These are phyloP conservation scores for Turritis glabra DNA, from an alignment of 345 rosid species.

Conservation along the genomic window DNA sequence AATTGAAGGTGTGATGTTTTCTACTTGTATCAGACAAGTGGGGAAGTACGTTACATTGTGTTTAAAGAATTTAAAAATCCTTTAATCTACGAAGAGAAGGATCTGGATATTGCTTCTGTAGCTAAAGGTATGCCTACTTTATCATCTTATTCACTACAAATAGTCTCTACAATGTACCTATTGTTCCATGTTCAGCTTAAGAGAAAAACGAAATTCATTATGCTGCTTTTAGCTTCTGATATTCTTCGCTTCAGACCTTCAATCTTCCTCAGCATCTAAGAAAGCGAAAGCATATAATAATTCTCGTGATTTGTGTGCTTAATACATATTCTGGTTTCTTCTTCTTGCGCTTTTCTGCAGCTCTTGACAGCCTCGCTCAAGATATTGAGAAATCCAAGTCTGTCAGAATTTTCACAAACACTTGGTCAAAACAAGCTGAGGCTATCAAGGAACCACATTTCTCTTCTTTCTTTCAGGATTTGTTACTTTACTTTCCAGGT, in stretches of 20 bases:
- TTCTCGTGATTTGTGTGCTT: not conserved
- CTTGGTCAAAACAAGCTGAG: conserved; percentile 64
- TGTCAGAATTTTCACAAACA: conserved; percentile 38
- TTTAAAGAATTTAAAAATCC: conserved; percentile 63
- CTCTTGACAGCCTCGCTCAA: conserved; percentile 44
- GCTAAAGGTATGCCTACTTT: conserved; percentile 55
- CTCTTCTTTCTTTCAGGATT: conserved; percentile 52
- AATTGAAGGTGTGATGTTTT: conserved; percentile 3
- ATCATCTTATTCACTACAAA: not conserved
- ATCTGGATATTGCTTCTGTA: conserved; percentile 54
- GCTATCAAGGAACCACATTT: conserved; percentile 51
- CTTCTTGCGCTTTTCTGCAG: conserved; percentile 45
- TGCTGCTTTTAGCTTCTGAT: conserved; percentile 7
- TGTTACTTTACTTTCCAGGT: conserved; percentile 78
- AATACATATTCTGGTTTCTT: conserved; percentile 24
- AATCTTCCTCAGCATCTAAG: not conserved
- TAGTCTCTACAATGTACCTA: not conserved
- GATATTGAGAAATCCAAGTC: conserved; percentile 41
- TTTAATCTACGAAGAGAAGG: conserved; percentile 49
- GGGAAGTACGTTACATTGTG: conserved; percentile 53
- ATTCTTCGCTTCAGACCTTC: not conserved
- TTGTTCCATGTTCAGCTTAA: conserved; percentile 15
- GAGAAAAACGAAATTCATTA: not conserved
- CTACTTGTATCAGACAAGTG: conserved; percentile 48
- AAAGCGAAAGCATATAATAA: not conserved